phyloP scores from a whole-genome alignment of 768 basidiomycete species.

The Lactarius trivialis region DNA sequence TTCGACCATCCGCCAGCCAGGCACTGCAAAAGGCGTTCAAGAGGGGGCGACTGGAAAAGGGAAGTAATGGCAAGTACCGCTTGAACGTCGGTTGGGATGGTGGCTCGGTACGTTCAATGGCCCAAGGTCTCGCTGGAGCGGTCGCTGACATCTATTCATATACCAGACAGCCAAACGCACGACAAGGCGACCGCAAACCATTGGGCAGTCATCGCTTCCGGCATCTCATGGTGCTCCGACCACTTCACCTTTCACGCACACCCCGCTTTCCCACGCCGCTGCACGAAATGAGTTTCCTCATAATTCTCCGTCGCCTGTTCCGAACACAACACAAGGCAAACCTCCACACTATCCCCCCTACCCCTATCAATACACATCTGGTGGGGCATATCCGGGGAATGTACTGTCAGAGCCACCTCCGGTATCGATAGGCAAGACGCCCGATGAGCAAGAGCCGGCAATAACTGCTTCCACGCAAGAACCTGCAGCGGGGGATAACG shows the following conservation, averaged over 20 bases:
- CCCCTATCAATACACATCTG: constrained; percentile 37
- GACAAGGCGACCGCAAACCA: constrained; percentile 72
- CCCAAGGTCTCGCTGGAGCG: too few species aligned
- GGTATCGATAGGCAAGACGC: constrained; percentile 4
- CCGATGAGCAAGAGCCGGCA: background rate
- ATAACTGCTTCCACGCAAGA: background rate
- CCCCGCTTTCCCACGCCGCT: constrained; percentile 13
- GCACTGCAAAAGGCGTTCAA: constrained; percentile 83
- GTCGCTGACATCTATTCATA: background rate
- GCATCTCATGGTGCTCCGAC: constrained; percentile 1
- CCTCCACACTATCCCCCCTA: constrained; percentile 34
- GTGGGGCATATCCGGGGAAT: constrained; percentile 28
- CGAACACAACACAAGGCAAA: constrained; percentile 27
- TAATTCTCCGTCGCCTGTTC: constrained; percentile 32
- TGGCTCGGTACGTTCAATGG: constrained; percentile 55
- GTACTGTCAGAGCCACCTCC: constrained; percentile 24
- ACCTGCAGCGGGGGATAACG: constrained; percentile 18
- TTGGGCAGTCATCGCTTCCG: constrained; percentile 27
- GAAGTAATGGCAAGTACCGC: constrained; percentile 63
- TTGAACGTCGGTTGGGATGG: constrained; percentile 77
- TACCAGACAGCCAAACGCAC: constrained; percentile 68
- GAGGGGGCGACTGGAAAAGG: constrained; percentile 75
- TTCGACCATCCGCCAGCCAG: constrained; percentile 83
- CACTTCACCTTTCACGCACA: constrained; percentile 15
- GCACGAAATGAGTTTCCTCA: constrained; percentile 17